phyloP scores from a whole-genome alignment of 2,329 filamentous ascomycete genomes.

The Scedosporium boydii region DNA sequence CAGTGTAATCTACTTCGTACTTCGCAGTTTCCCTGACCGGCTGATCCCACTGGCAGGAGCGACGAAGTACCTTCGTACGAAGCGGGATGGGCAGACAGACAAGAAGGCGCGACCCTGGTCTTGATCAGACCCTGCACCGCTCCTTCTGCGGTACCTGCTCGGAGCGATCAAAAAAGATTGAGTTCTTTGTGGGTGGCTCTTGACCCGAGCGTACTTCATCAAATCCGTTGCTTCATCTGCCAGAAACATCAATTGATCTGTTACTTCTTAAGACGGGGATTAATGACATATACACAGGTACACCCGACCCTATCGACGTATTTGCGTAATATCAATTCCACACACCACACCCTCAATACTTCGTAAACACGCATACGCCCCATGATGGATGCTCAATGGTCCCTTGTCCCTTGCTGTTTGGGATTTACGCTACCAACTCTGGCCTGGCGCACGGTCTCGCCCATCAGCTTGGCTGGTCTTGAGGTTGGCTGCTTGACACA shows the following conservation, averaged over 20 bases:
- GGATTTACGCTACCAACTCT: neutral
- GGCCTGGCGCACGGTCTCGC: neutral
- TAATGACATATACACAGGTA: neutral
- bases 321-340: neutral
- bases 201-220: no score
- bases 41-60: no score
- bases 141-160: neutral
- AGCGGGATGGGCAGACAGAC: no score
- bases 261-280: neutral
- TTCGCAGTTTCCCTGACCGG: no score
- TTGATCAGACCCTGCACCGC: neutral
- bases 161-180: neutral
- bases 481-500: neutral
- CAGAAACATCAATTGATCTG: no score
- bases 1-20: no score
- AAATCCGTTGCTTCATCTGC: no score
- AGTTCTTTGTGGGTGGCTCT: neutral
- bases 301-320: neutral
- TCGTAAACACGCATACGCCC: neutral
- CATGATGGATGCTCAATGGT: neutral
- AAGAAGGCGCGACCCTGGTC: neutral
- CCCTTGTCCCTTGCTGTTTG: neutral
- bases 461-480: neutral
- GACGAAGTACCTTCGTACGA: no score
- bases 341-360: neutral